These are phyloP conservation scores for Moricandia arvensis DNA, from an alignment of 345 rosid species.

Conservation along the genomic window DNA sequence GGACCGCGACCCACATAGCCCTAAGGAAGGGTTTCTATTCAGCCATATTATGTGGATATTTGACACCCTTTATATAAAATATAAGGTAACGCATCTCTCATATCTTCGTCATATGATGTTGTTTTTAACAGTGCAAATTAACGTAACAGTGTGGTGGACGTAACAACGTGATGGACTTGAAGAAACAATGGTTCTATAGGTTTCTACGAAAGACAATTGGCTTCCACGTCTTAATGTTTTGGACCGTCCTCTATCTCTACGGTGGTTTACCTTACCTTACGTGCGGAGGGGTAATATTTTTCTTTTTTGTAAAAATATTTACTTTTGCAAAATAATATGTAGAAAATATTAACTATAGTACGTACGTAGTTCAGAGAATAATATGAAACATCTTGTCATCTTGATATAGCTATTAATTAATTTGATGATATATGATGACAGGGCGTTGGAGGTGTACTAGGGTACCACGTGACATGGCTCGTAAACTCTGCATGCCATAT, in stretches of 20 bases:
- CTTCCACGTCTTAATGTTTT: constrained; percentile 61
- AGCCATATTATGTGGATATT: constrained; percentile 80
- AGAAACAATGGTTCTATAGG: constrained; percentile 70
- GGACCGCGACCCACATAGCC: constrained; percentile 89
- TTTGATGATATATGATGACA: constrained; percentile 16
- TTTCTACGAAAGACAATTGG: constrained; percentile 54
- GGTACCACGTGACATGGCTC: constrained; percentile 73
- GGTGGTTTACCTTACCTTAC: constrained; percentile 80
- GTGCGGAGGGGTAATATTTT: constrained; percentile 70
- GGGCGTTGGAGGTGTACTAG: constrained; percentile 64
- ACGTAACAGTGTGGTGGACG: constrained; percentile 40
- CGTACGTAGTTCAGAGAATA: neutral
- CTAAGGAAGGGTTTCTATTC: constrained; percentile 79
- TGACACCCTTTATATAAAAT: constrained; percentile 43
- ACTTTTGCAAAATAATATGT: neutral
- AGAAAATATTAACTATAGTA: neutral
- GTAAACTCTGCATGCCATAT: constrained; percentile 87
- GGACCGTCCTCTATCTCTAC: constrained; percentile 45
- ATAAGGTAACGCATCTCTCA: constrained; percentile 43
- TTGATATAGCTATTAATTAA: neutral
- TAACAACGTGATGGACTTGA: constrained; percentile 76
- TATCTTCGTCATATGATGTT: neutral
- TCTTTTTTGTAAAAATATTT: neutral
- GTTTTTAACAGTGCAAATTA: neutral
- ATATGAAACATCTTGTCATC: neutral